Evolutionary conservation across 2,329 filamentous ascomycete species (phyloP), one percentile per base, ranked within the genome.

Genomic region (Fusarium udum): DNA sequence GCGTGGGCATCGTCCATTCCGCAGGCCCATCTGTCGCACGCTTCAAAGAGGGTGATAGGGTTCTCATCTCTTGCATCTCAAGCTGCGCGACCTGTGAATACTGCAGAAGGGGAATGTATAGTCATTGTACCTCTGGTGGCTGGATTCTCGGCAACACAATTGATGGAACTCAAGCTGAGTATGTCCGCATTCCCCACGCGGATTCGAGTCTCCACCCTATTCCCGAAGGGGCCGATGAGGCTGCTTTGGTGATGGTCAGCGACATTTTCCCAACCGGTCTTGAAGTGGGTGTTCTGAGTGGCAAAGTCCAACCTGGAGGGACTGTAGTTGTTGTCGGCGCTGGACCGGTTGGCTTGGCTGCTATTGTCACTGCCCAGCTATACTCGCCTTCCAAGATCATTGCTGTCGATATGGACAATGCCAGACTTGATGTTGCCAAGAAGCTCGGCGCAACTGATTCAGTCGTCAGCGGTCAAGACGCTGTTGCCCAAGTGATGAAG

Each of bases 181-280:
- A 85, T 68, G 87, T 89, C 42, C 82, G 86, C 26, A 84, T 89
- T 48, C 86, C 85, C 4, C 84, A 86, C 74, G 87, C 87, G 0
- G 83, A 85, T 62, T 83, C 82, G 13, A 87, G 84, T 14, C 80
- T 89, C 13, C 84, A 87, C 75, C 72, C 79, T 6, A 75, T 88
- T 3, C 85, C 87, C 0, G 48, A 73, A 0, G 83, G 80, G 3
- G 82, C 84, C 3, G 83, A 85, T 31, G 82, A 84, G 46, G 78
- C 80, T 6, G 79, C 81, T 1, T 76, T 86, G 9, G 85, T 90
- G 4, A 85, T 87, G 75, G 78, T 90, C 16, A 87, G 85, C 62
- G 88, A 90, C 78, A 87, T 88, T 34, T 83, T 89, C 53, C 88
- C 88, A 6, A 90, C 88, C 0, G 88, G 86, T 2, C 80, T 87